Evolutionary conservation across 1,284 basidiomycete species (phyloP).

Genomic region (Tilletia caries): DNA sequence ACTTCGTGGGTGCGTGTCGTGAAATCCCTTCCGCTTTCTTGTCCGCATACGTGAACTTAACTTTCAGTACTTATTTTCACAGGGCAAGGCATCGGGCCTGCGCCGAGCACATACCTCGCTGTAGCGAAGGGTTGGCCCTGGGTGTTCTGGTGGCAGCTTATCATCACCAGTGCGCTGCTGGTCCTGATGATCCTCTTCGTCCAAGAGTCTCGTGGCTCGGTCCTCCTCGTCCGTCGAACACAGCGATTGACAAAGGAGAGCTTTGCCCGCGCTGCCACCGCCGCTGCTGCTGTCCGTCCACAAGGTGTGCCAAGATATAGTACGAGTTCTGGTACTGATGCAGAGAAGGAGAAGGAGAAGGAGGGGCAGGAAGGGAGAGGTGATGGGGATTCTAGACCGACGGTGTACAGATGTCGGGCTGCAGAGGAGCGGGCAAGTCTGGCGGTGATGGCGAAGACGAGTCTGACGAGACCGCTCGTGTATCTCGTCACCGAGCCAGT

Average conservation of each 20-base stretch:
- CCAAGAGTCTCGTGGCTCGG: slow-evolving; percentile 51
- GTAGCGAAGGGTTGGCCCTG: slow-evolving; percentile 33
- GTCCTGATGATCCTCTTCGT: slow-evolving; percentile 48
- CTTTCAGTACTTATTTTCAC: slow-evolving; percentile 16
- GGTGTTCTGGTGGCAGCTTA: slow-evolving; percentile 43
- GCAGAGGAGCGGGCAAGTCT: slow-evolving; percentile 44
- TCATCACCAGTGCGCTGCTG: slow-evolving; percentile 31
- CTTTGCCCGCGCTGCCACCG: background rate
- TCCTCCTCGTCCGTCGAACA: slow-evolving; percentile 56
- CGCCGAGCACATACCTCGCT: slow-evolving; percentile 33
- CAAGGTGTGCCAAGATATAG: background rate
- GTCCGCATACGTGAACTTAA: background rate
- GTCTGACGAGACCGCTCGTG: slow-evolving; percentile 43
- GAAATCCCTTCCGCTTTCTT: too few relatives aligned
- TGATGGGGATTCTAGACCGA: slow-evolving; percentile 27
- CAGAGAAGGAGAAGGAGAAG: background rate
- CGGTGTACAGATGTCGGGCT: slow-evolving; percentile 53
- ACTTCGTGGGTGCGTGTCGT: slow-evolving; percentile 33
- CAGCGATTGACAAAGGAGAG: slow-evolving; percentile 51
- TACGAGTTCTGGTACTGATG: background rate
- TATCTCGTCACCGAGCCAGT: slow-evolving; percentile 58
- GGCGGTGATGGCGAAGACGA: slow-evolving; percentile 45
- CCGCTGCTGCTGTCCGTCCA: background rate
- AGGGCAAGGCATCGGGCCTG: slow-evolving; percentile 45
- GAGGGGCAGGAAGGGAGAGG: too few relatives aligned